Conservation (phyloP, 2,329 filamentous ascomycete genomes). For the Pseudogymnoascus sp. region DNA sequence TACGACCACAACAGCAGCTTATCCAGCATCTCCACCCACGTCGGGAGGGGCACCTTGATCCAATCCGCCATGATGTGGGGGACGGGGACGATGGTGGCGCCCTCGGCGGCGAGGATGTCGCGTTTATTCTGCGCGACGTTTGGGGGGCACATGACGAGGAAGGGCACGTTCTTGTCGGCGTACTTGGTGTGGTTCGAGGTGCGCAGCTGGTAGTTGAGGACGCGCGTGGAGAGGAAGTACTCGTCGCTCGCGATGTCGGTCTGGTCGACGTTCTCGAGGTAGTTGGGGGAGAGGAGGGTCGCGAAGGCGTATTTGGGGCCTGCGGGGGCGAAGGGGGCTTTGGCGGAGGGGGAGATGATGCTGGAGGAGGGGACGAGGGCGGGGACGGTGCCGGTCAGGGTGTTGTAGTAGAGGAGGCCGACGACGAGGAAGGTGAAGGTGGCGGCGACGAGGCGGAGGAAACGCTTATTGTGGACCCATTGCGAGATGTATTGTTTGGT, state of each 20-base stretch:
- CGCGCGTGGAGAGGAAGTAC: slow-evolving; percentile 30
- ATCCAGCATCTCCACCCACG: slow-evolving; percentile 18
- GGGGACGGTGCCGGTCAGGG: background rate
- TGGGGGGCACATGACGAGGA: slow-evolving; percentile 29
- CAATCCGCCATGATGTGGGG: slow-evolving; percentile 26
- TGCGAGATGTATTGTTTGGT: background rate
- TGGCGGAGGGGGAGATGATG: background rate
- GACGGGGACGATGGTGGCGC: slow-evolving; percentile 29
- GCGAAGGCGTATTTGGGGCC: background rate
- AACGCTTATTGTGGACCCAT: background rate
- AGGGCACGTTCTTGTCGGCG: slow-evolving; percentile 21
- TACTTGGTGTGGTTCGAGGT: slow-evolving; percentile 26
- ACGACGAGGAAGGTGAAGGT: background rate
- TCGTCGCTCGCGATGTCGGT: slow-evolving; percentile 20
- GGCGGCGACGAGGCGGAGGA: background rate
- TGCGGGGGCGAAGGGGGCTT: too few species aligned
- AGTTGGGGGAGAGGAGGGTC: background rate
- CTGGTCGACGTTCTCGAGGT: background rate
- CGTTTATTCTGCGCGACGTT: slow-evolving; percentile 22
- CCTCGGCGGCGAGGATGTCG: slow-evolving; percentile 28
- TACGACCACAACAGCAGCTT: slow-evolving; percentile 32
- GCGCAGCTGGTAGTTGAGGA: slow-evolving; percentile 33
- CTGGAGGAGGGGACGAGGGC: background rate
- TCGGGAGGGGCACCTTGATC: slow-evolving; percentile 19
- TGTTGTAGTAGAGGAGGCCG: slow-evolving; percentile 3